phyloP scores from a whole-genome alignment of 768 basidiomycete species.

The Termitomyces sp. region DNA sequence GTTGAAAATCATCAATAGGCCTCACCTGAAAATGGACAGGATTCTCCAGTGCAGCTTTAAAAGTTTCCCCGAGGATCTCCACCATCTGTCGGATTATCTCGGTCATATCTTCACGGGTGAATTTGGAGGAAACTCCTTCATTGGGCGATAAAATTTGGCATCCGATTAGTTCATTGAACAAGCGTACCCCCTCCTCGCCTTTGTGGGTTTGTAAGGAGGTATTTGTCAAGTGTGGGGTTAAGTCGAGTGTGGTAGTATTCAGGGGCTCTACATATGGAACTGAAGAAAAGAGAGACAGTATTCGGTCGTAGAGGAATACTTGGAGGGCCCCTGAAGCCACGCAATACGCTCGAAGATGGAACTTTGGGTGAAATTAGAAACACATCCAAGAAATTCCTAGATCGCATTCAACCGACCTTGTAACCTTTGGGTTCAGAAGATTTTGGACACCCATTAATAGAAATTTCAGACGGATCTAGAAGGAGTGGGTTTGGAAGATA shows the following conservation, averaged over 20 bases:
- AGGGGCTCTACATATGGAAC: constrained; percentile 58
- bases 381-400: not conserved
- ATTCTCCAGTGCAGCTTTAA: constrained; percentile 79
- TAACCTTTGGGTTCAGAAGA: constrained; percentile 37
- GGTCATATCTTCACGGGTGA: constrained; percentile 30
- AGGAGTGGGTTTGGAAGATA: constrained; percentile 79
- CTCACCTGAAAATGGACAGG: constrained; percentile 83
- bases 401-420: constrained; percentile 44
- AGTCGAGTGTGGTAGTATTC: constrained; percentile 37
- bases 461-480: constrained; percentile 58
- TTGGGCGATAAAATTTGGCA: constrained; percentile 43
- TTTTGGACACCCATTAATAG: constrained; percentile 21
- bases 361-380: constrained; percentile 44
- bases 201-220: constrained; percentile 75
- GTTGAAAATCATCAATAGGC: not conserved
- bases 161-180: constrained; percentile 79
- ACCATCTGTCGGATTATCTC: constrained; percentile 61
- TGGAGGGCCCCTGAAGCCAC: constrained; percentile 73
- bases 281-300: constrained; percentile 87
- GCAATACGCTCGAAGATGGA: constrained; percentile 91
- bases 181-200: constrained; percentile 68
- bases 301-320: constrained; percentile 76
- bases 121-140: constrained; percentile 9
- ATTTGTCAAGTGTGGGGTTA: constrained; percentile 85
- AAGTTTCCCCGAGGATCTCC: constrained; percentile 70